These are phyloP conservation scores for Starmerella tilneyi DNA, from an alignment of 805 yeast genomes.

Conservation along the genomic window DNA sequence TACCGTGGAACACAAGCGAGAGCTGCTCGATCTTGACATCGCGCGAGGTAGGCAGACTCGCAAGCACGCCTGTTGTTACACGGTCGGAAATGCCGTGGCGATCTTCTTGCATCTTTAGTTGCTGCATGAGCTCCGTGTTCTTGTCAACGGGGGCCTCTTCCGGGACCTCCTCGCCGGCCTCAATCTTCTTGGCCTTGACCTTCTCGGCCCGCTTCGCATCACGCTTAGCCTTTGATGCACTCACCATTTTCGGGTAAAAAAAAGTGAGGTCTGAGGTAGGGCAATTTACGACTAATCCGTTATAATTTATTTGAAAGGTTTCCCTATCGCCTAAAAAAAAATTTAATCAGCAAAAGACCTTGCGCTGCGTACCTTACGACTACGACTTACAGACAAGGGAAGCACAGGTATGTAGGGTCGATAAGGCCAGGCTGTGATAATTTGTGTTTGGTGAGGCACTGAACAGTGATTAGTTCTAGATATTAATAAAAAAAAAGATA, in stretches of 20 bases:
- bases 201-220: constrained; percentile 91
- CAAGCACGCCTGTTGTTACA: constrained; percentile 94
- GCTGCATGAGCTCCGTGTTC: constrained; percentile 59
- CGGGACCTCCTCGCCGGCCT: constrained; percentile 40
- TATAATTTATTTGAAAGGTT: not conserved
- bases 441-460: too few species aligned
- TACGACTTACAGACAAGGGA: not conserved
- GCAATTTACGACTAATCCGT: not conserved
- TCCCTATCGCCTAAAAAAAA: constrained; percentile 5
- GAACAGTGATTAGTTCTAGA: too few species aligned
- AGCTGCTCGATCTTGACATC: constrained; percentile 87
- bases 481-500: too few species aligned
- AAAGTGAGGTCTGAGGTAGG: not conserved
- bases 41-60: constrained; percentile 78
- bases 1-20: constrained; percentile 92
- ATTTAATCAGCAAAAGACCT: constrained; percentile 6
- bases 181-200: constrained; percentile 55
- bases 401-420: too few species aligned
- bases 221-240: constrained; percentile 96
- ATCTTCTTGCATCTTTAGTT: constrained; percentile 86
- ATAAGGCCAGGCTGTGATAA: too few species aligned
- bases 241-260: constrained; percentile 32
- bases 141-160: constrained; percentile 31
- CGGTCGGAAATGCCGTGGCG: constrained; percentile 91
- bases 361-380: too few species aligned